Evolutionary conservation across 1,139 yeast genomes (phyloP), one percentile per base, ranked within the genome.

Genomic region (Candida anutae): DNA sequence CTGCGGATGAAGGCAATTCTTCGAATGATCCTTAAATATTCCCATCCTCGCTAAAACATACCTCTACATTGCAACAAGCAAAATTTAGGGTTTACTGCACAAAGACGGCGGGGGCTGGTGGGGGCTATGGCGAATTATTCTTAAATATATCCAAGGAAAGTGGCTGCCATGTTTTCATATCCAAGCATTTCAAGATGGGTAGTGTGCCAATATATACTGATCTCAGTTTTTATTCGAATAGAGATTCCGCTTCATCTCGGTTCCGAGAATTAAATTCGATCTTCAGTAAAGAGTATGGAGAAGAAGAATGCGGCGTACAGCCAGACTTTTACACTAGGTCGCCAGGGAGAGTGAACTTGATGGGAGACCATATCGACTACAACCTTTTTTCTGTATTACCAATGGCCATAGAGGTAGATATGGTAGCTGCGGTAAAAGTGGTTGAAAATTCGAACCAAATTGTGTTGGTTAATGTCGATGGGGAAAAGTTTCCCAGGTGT

Each of bases 351-450:
- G 88, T 79, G 34, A 79, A 79, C 48, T 56, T 79, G 37, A 76
- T 79, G 36, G 88, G 88, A 22, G 88, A 79, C 39, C 88, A 79
- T 46, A 73, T 79, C 32, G 88, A 79, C 54, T 79, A 78, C 47
- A 71, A 75, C 36, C 67, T 69, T 45, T 79, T 75, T 46, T 67
- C 83, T 3, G 82, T 76, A 11, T 61, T 79, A 41, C 88, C 88
- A n/a, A 72, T 79, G 78, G 85, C 88, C 6, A 74, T 78, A 26
- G 80, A 75, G 31, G 67, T 62, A 13, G 87, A 78, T 44, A 71
- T 78, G 37, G 53, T 77, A 27, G 69, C 71, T 40, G 84, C 78
- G 11, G 76, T 72, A 11, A 45, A 52, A 15, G 38, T 50, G 5
- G 40, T 45, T 9, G 45, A 52, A 9, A 52, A 48, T 21, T 41